These are phyloP conservation scores for Metschnikowia matae DNA, from an alignment of 805 yeast genomes.

Conservation along the genomic window DNA sequence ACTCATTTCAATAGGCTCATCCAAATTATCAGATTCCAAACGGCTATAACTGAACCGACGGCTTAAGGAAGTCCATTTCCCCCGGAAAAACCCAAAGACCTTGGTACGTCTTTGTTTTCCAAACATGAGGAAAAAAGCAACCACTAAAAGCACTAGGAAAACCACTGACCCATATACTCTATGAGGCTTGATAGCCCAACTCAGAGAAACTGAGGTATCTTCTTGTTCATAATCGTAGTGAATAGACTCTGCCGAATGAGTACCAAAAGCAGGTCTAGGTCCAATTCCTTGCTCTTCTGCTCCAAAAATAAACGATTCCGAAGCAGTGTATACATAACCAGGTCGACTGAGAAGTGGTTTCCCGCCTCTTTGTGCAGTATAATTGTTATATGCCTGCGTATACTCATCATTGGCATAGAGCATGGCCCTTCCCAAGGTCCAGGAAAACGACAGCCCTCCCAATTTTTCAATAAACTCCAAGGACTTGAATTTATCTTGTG, in stretches of 20 bases:
- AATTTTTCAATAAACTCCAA: slow-evolving; percentile 43
- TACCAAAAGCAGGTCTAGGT: slow-evolving; percentile 40
- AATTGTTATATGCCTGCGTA: slow-evolving; percentile 38
- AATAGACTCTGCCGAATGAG: slow-evolving; percentile 19
- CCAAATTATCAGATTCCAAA: neutral
- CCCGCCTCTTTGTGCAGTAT: slow-evolving; percentile 12
- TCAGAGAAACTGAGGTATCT: slow-evolving; percentile 24
- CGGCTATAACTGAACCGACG: neutral
- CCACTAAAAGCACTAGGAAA: slow-evolving; percentile 23
- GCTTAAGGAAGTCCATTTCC: neutral
- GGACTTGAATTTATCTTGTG: slow-evolving; percentile 24
- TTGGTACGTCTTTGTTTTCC: slow-evolving; percentile 25
- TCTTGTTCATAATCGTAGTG: slow-evolving; percentile 30
- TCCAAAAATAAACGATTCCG: slow-evolving; percentile 48
- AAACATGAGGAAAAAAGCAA: slow-evolving; percentile 30
- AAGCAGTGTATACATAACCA: slow-evolving; percentile 49
- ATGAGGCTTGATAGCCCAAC: slow-evolving; percentile 43
- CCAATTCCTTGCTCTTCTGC: slow-evolving; percentile 44
- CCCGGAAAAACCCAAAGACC: neutral
- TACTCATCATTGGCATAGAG: slow-evolving; percentile 58
- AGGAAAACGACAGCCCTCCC: slow-evolving; percentile 44
- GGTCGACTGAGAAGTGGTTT: slow-evolving; percentile 23
- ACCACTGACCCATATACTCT: slow-evolving; percentile 37
- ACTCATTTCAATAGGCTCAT: slow-evolving; percentile 9
- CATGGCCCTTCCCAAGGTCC: slow-evolving; percentile 61